These are phyloP conservation scores for Cercis canadensis DNA, from an alignment of 306 rosid species.

Conservation along the genomic window DNA sequence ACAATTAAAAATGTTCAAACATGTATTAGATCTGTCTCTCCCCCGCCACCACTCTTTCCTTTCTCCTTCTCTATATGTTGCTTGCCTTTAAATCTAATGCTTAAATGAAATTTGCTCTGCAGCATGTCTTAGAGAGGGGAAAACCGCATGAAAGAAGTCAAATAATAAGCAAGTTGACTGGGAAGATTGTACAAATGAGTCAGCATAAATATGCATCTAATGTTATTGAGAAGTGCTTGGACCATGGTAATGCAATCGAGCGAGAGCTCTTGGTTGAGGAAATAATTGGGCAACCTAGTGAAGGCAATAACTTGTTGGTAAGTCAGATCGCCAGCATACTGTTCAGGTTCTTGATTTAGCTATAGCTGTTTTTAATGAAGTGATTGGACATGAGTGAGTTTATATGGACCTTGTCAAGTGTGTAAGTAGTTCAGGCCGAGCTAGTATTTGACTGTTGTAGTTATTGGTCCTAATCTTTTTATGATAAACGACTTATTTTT, in stretches of 20 bases:
- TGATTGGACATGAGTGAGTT: too few relatives aligned
- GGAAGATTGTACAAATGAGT: conserved; percentile 67
- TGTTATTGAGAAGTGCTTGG: conserved; percentile 91
- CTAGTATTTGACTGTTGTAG: too few relatives aligned
- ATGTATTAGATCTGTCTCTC: neutral
- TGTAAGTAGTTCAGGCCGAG: too few relatives aligned
- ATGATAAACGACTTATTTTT: too few relatives aligned
- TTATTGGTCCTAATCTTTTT: too few relatives aligned
- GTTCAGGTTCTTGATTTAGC: too few relatives aligned
- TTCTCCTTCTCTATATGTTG: neutral
- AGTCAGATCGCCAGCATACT: conserved; percentile 1
- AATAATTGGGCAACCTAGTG: conserved; percentile 67
- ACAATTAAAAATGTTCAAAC: neutral
- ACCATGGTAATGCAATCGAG: conserved; percentile 71
- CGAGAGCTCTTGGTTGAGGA: conserved; percentile 68
- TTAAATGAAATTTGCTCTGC: conserved; percentile 37
- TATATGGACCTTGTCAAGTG: too few relatives aligned
- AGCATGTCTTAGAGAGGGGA: conserved; percentile 76
- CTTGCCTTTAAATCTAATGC: conserved; percentile 13
- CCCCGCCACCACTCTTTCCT: too few relatives aligned
- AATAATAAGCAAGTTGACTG: conserved; percentile 61
- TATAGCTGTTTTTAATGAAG: too few relatives aligned
- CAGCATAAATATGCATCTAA: conserved; percentile 89
- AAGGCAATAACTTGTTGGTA: conserved; percentile 76
- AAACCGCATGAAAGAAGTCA: conserved; percentile 61